phyloP scores from a whole-genome alignment of 176 grass and related monocot genomes.

The Hsuehochloa calcarea region DNA sequence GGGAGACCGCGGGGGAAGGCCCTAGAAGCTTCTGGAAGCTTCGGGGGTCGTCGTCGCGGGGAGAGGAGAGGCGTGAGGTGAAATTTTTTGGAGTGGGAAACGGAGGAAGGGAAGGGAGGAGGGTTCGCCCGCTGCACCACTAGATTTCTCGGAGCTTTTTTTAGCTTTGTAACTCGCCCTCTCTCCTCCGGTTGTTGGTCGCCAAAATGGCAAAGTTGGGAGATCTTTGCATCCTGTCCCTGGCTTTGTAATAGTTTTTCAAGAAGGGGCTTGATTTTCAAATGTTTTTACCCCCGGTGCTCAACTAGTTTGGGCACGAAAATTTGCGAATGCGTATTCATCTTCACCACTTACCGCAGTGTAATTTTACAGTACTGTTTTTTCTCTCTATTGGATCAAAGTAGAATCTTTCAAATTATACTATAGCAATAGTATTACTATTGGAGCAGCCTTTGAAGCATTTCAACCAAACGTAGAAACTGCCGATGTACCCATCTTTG shows the following conservation, averaged over 20 bases:
- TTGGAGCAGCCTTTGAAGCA: too few relatives aligned
- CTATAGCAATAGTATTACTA: too few relatives aligned
- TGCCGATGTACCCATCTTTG: too few relatives aligned
- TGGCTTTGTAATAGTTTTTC: rapidly evolving
- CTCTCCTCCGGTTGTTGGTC: slow-evolving; percentile 36
- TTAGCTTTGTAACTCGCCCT: slow-evolving; percentile 32
- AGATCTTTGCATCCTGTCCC: background rate
- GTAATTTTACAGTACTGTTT: too few relatives aligned
- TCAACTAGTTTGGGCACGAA: background rate
- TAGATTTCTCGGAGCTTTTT: slow-evolving; percentile 53
- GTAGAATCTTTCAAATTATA: too few relatives aligned
- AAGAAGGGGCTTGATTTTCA: background rate
- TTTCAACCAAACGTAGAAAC: too few relatives aligned
- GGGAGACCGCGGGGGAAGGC: background rate
- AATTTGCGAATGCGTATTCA: too few relatives aligned
- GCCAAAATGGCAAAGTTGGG: slow-evolving; percentile 27
- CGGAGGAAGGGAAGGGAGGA: background rate
- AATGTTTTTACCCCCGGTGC: background rate
- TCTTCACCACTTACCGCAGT: too few relatives aligned
- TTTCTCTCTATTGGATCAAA: too few relatives aligned
- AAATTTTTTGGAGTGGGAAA: slow-evolving; percentile 15
- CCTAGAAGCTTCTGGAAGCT: slow-evolving; percentile 51
- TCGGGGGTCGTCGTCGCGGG: slow-evolving; percentile 26
- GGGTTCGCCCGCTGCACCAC: slow-evolving; percentile 37
- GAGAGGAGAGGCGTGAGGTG: slow-evolving; percentile 16